Evolutionary conservation across 2,329 filamentous ascomycete genomes (phyloP).

Genomic region (Fusarium continuum): DNA sequence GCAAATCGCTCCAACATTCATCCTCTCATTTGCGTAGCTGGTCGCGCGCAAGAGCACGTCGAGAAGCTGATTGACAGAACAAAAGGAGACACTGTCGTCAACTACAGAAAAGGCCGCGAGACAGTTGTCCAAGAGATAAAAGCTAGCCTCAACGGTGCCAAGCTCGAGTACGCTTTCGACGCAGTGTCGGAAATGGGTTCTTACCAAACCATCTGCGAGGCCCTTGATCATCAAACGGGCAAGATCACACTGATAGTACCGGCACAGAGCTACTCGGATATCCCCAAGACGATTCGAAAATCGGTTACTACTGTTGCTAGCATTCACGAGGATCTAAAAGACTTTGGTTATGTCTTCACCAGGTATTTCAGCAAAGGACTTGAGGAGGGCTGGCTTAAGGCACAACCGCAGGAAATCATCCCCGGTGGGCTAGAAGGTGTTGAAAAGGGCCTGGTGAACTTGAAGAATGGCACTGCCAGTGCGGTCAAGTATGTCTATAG

Average conservation of each 20-base stretch:
- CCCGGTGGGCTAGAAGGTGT: slow-evolving; percentile 13
- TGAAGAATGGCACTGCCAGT: slow-evolving; percentile 13
- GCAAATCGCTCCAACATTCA: slow-evolving; percentile 22
- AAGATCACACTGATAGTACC: slow-evolving; percentile 27
- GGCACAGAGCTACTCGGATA: slow-evolving; percentile 20
- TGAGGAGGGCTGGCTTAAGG: slow-evolving; percentile 14
- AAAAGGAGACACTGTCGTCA: slow-evolving; percentile 25
- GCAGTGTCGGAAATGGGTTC: slow-evolving; percentile 25
- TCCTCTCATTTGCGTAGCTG: slow-evolving; percentile 27
- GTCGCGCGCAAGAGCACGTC: slow-evolving; percentile 15
- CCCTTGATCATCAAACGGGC: neutral
- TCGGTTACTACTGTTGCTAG: slow-evolving; percentile 22
- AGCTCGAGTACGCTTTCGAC: slow-evolving; percentile 15
- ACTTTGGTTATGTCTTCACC: neutral
- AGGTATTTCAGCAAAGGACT: slow-evolving; percentile 8
- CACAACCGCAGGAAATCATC: slow-evolving; percentile 20
- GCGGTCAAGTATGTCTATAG: slow-evolving; percentile 23
- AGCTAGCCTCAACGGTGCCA: neutral
- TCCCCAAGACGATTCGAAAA: slow-evolving; percentile 21
- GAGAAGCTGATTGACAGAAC: slow-evolving; percentile 9
- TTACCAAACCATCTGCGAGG: slow-evolving; percentile 26
- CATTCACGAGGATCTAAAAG: slow-evolving; percentile 14
- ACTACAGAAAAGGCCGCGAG: slow-evolving; percentile 7
- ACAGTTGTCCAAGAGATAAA: neutral
- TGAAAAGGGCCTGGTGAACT: neutral